Base-by-base conservation (phyloP, 2,329 filamentous ascomycete genomes). In the Fusarium scirpi region DNA sequence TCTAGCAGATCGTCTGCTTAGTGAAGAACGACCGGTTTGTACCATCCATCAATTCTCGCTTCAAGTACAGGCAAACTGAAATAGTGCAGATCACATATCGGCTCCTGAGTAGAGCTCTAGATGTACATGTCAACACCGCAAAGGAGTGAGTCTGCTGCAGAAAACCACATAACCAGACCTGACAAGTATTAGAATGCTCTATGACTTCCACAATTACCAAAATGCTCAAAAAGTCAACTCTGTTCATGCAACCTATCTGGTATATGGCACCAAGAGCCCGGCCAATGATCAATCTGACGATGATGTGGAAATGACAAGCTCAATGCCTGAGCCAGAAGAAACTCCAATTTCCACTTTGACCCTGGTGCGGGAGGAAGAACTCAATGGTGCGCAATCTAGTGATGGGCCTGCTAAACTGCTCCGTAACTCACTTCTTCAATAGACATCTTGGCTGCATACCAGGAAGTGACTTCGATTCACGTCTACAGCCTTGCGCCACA, bases 181-280 rank as follows among this genome's bases (percentile, higher is more conserved):
- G 15, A 71, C 63, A 55, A 22, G n/a, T 52, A 1, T 13, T 55
- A 97, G 94, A 75, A 95, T 97, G 87, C 89, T 98, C 6, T 97
- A 91, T 80, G 94, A 97, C 32, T 98, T 97, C 73, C 89, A 98
- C 79, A 85, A 86, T 67, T 88, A 85, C 60, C 92, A 97, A 91
- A 79, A 97, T 96, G 88, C 89, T 94, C 18, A 97, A 89, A 80
- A 92, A 65, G 86, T 92, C 0, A 87, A 89, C 24, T 91, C 89
- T 27, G 85, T 98, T n/a, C 89, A 97, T 81, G 96, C 95, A 46
- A 98, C 94, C n/a, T 99, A 98, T 80, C 84, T 98, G 51, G 78
- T 99, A 47, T 92, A 90, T 53, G 96, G 95, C 41, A 87, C 84
- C 24, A 91, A 88, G 75, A 84, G 80, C 56, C 75, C 76, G 8